A percentile compares a stretch with the other conserved stretches of the same genome.
These are phyloP conservation scores for Rhizopus microsporus DNA, from an alignment of 371 early-diverging fungal genomes.

Conservation along the genomic window DNA sequence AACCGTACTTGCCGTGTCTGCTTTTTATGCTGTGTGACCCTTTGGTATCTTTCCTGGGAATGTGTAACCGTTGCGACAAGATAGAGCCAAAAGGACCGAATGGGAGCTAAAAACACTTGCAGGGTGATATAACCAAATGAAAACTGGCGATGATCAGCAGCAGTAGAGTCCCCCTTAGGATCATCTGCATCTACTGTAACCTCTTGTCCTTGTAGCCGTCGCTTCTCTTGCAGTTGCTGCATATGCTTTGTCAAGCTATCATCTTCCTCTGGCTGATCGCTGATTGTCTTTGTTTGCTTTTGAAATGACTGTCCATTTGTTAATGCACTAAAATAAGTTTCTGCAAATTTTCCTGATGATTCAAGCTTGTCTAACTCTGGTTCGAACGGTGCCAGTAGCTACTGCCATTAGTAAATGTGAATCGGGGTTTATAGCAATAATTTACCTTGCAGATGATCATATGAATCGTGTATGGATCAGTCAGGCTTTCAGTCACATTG, in stretches of 20 bases:
- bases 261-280: constrained; percentile 11
- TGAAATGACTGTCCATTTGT: constrained; percentile 19
- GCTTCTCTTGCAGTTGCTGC: constrained; percentile 43
- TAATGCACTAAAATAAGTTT: constrained; percentile 31
- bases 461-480: constrained; percentile 63
- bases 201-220: constrained; percentile 28
- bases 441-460: constrained; percentile 60
- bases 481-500: constrained; percentile 48
- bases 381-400: constrained; percentile 35
- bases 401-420: neutral
- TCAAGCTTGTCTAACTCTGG: constrained; percentile 33
- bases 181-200: constrained; percentile 16
- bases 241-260: constrained; percentile 37
- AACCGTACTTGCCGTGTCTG: constrained; percentile 38
- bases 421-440: neutral
- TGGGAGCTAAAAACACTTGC: constrained; percentile 42
- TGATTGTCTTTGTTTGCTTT: constrained; percentile 19
- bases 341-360: constrained; percentile 31
- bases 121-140: constrained; percentile 50
- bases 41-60: constrained; percentile 48
- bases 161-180: neutral
- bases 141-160: constrained; percentile 19
- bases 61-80: constrained; percentile 36
- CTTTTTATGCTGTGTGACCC: constrained; percentile 43
- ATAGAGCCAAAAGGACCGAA: constrained; percentile 38